Base-by-base conservation (phyloP, 495 filamentous ascomycete genomes). In the Penicillium herquei region DNA sequence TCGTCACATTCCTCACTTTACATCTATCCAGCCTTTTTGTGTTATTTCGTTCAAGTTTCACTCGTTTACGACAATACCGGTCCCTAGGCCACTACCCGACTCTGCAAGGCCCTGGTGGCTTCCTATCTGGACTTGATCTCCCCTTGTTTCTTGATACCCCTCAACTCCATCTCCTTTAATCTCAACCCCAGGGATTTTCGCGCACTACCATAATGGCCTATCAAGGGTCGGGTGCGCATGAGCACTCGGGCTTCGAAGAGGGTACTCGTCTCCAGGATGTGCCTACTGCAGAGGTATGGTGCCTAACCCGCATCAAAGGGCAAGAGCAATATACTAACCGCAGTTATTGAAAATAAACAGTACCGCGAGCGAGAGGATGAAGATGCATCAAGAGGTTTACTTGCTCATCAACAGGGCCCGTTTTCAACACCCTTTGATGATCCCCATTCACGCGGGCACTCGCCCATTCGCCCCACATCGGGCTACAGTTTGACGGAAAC, bases 401-500 rank as follows among this genome's bases (percentile, higher is more conserved):
- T 96, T 44, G 82, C 88, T 56, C 77, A 84, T 56, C 83, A 85
- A 54, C 77, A 81, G 14, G 81, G 82, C 40, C 81, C 81, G 32
- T 81, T 83, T 70, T 69, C 72, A 49, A 78, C 78, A 14, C 84
- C 85, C 47, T 94, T 91, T 70, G 90, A 93, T 62, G 89, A 91
- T 64, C 81, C 86, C 51, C 78, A 84, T 61, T 75, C 78, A 37
- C 78, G 79, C 26, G 71, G 72, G 21, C 68, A 70, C 44, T 84
- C 80, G 7, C 80, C 81, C 45, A 69, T 72, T 42, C 78, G 81
- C 53, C 83, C 83, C 26, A 69, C 73, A 11, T 85, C 81, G 3
- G 72, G 87, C 21, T 98, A 99, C 78, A 94, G 86, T 67, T 80
- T 99, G 69, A 92, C 90, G 18, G 94, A 98, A 77, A 91, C 93